A percentile compares a stretch with the other conserved stretches of the same genome.
phyloP scores from a whole-genome alignment of 352 stramenopile species.

The Phytophthora ramorum region DNA sequence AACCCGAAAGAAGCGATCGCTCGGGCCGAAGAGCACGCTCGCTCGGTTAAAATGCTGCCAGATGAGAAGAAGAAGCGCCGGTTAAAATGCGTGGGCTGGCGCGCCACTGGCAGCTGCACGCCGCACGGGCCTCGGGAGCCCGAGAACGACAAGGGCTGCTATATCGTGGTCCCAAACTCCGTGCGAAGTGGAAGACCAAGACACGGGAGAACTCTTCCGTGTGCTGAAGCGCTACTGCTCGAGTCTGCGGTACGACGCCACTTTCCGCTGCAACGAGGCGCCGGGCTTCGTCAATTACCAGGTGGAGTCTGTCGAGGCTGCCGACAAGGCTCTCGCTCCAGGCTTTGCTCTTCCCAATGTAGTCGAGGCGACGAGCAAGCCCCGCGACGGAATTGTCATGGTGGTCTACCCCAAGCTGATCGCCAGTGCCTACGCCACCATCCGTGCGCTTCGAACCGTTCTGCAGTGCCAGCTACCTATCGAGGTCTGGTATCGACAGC shows the following conservation, averaged over 20 bases:
- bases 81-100: slow-evolving; percentile 31
- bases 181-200: slow-evolving; percentile 32
- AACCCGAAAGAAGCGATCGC: slow-evolving; percentile 2
- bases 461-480: slow-evolving; percentile 52
- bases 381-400: slow-evolving; percentile 50
- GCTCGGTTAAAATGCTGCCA: slow-evolving; percentile 25
- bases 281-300: slow-evolving; percentile 46
- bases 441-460: slow-evolving; percentile 15
- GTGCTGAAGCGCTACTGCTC: slow-evolving; percentile 43
- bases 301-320: slow-evolving; percentile 29
- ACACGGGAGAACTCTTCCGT: slow-evolving; percentile 36
- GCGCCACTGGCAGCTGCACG: slow-evolving; percentile 18
- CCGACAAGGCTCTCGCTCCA: slow-evolving; percentile 16
- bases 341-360: slow-evolving; percentile 25
- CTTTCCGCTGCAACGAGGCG: slow-evolving; percentile 49
- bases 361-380: background rate
- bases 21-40: slow-evolving; percentile 22
- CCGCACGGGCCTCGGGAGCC: slow-evolving; percentile 26
- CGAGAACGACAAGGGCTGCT: slow-evolving; percentile 26
- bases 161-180: slow-evolving; percentile 21
- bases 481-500: slow-evolving; percentile 56
- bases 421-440: slow-evolving; percentile 23
- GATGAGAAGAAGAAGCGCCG: slow-evolving; percentile 21
- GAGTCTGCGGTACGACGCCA: slow-evolving; percentile 35
- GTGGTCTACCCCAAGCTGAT: slow-evolving; percentile 60